Percentiles rank a stretch among this genome's conserved stretches.
Evolutionary conservation across 495 filamentous ascomycete species (phyloP).

Genomic region (Ascodesmis nigricans): DNA sequence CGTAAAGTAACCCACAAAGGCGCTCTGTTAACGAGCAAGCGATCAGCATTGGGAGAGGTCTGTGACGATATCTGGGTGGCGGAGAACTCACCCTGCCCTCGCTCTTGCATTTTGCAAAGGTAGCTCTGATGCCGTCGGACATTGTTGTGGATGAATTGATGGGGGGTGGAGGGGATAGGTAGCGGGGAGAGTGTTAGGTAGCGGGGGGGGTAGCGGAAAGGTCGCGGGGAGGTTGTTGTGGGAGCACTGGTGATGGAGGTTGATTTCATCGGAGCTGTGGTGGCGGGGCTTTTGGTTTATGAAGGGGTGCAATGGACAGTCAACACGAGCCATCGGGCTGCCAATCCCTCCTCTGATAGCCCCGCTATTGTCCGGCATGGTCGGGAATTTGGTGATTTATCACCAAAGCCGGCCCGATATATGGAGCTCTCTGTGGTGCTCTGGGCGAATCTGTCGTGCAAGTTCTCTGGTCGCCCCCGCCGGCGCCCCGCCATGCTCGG

Average conservation of each 20-base stretch:
- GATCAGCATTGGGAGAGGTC: constrained; percentile 7
- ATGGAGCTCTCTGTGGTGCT: too few relatives aligned
- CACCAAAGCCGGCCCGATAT: constrained; percentile 6
- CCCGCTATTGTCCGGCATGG: background rate
- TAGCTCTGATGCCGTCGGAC: constrained; percentile 57
- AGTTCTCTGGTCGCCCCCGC: too few relatives aligned
- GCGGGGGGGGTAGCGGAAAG: background rate
- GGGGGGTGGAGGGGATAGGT: background rate
- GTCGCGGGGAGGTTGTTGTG: background rate
- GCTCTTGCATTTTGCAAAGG: constrained; percentile 73
- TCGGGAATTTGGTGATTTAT: constrained; percentile 5
- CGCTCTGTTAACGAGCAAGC: constrained; percentile 29
- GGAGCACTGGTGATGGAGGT: constrained; percentile 3
- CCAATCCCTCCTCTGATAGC: too few relatives aligned
- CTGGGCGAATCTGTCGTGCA: too few relatives aligned
- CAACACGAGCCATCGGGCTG: too few relatives aligned
- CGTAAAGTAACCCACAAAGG: constrained; percentile 88
- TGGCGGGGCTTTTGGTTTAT: too few relatives aligned
- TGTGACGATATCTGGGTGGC: background rate
- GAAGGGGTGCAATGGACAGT: too few relatives aligned
- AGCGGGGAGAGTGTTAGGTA: background rate
- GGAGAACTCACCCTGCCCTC: constrained; percentile 35
- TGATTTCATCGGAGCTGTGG: background rate
- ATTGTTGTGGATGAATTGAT: constrained; percentile 5
- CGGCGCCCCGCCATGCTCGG: too few relatives aligned